A percentile compares a stretch with the other conserved stretches of the same genome.
Evolutionary conservation across 805 yeast genomes (phyloP).

Genomic region (Kodamaea kaohsiungensis): DNA sequence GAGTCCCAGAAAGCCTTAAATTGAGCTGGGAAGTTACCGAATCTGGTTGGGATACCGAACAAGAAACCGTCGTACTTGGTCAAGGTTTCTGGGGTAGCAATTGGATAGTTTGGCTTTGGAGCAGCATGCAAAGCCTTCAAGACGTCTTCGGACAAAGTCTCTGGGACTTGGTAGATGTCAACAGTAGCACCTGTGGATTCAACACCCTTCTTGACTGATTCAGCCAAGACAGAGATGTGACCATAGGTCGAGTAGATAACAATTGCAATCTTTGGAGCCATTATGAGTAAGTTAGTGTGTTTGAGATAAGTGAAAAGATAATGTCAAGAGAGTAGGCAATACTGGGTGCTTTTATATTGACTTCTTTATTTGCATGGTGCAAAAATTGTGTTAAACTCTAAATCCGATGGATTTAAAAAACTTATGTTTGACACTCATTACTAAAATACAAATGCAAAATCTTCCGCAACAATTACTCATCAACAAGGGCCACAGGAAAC

Average conservation of each 20-base stretch:
- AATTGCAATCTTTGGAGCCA: conserved; percentile 42
- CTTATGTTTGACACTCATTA: not conserved
- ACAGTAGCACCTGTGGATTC: conserved; percentile 69
- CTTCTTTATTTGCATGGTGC: not conserved
- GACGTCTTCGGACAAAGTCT: conserved; percentile 65
- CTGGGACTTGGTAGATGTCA: conserved; percentile 71
- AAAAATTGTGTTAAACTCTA: too few relatives aligned
- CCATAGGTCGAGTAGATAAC: conserved; percentile 73
- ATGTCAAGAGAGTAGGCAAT: not conserved
- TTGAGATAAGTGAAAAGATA: not conserved
- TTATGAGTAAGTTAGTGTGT: conserved; percentile 3
- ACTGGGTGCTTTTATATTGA: not conserved
- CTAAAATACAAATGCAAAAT: not conserved
- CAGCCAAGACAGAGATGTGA: conserved; percentile 70
- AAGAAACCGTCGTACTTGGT: conserved; percentile 73
- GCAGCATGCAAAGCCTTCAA: conserved; percentile 62
- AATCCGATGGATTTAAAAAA: too few relatives aligned
- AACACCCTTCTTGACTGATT: conserved; percentile 66
- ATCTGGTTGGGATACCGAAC: conserved; percentile 87
- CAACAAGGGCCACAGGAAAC: not conserved
- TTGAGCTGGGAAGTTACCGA: conserved; percentile 79
- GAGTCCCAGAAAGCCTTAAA: conserved; percentile 74
- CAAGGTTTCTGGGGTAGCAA: conserved; percentile 61
- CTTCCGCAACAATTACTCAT: not conserved
- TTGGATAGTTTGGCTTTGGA: conserved; percentile 50